Percentiles rank a stretch among this genome's conserved stretches.
Evolutionary conservation across 305 asterid species (phyloP).

Genomic region (Fraxinus ornus): DNA sequence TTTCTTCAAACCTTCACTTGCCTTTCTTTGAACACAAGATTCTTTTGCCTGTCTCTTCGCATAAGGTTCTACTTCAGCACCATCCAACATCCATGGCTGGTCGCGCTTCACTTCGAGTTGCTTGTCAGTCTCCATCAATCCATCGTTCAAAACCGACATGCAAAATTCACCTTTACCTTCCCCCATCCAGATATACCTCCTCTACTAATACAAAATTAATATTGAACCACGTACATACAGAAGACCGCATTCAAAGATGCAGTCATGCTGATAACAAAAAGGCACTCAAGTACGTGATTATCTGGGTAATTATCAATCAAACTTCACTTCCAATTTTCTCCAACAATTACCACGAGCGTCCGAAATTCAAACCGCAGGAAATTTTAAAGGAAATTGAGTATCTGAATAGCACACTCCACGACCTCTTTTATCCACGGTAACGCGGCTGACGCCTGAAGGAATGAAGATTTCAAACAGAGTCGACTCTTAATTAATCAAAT

Average conservation of each 20-base stretch:
- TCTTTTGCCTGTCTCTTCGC: slow-evolving; percentile 8
- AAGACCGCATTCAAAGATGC: slow-evolving; percentile 22
- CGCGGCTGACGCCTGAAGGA: neutral
- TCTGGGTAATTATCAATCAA: slow-evolving; percentile 5
- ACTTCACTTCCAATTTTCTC: slow-evolving; percentile 10
- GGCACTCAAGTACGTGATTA: neutral
- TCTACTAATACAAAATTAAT: neutral
- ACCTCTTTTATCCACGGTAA: neutral
- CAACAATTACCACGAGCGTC: neutral
- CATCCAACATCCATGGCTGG: slow-evolving; percentile 17
- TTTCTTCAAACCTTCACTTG: neutral
- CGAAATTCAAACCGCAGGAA: neutral
- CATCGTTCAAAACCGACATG: slow-evolving; percentile 28
- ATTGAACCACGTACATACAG: neutral
- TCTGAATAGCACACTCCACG: slow-evolving; percentile 6
- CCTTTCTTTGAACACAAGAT: neutral
- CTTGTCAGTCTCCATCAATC: slow-evolving; percentile 27
- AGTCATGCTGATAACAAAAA: neutral
- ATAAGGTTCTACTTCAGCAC: slow-evolving; percentile 26
- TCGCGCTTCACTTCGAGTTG: slow-evolving; percentile 33
- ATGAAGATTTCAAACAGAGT: too few species aligned
- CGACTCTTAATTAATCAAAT: too few species aligned
- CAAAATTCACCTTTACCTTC: slow-evolving; percentile 30
- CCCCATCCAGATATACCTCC: slow-evolving; percentile 30
- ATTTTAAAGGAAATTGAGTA: slow-evolving; percentile 6